Base-by-base conservation (phyloP, 2,329 filamentous ascomycete genomes). In the Venturia effusa region DNA sequence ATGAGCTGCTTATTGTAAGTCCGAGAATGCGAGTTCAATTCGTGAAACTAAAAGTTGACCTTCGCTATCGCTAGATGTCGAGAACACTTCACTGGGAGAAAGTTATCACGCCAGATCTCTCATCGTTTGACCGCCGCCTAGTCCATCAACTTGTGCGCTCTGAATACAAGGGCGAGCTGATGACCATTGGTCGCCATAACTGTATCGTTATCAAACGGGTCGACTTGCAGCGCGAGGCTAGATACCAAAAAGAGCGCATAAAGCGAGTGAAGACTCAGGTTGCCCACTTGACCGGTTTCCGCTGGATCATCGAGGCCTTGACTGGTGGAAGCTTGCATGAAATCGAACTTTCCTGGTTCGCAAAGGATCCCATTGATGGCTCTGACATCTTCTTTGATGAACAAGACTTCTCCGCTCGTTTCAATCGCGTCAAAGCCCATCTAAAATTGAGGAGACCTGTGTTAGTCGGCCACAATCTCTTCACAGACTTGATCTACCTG, bases 71-170 rank as follows among this genome's bases (percentile, higher is more conserved):
- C 4, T 17, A 65, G 19, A 40, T n/a, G 22, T 63, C 61, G 48
- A 24, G 60, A 39, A 57, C 61, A 24, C 32, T 39, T 19, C 48
- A 59, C 40, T 57, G 61, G 51, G 34, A 54, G 34, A 24, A 51
- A 37, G 61, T 19, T 10, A 48, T 32, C 27, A 40, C 32, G n/a
- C 45, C 34, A 1, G 62, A 64, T 34, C 61, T 66, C 17, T 71
- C 67, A 19, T 69, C 80, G 0, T 88, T 83, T 68, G 85, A 89
- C 70, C 84, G 86, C 70, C 79, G 84, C 40, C 76, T 89, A 6
- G 79, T 89, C 0, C 83, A 89, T 69, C 85, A 88, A 68, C 76
- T 88, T 15, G 79, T 89, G n/a, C 79, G 84, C 15, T 80, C 79
- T 17, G 85, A 88, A 67, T 89, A 79, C 59, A 79, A 80, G 1